These are phyloP conservation scores for Astrocystis sublimbata DNA, from an alignment of 495 filamentous ascomycete species.

Conservation along the genomic window DNA sequence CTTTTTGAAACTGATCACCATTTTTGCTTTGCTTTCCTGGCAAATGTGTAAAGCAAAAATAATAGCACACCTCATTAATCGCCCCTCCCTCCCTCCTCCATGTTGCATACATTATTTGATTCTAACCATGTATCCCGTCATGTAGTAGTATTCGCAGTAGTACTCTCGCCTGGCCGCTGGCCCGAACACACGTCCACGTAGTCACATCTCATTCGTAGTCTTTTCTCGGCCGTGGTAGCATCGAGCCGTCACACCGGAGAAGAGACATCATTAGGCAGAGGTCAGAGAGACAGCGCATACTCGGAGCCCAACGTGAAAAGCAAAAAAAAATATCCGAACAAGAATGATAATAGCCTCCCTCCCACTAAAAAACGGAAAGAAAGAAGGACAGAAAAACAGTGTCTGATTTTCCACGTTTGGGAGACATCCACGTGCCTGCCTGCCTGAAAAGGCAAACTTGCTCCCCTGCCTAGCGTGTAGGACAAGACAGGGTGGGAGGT, in stretches of 20 bases:
- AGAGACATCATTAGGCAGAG: slow-evolving; percentile 4
- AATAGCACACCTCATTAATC: slow-evolving; percentile 26
- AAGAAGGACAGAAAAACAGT: no score
- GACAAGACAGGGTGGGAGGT: slow-evolving; percentile 1
- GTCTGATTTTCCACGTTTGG: not conserved
- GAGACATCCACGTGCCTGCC: not conserved
- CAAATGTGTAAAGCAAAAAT: slow-evolving; percentile 12
- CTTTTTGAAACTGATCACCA: not conserved
- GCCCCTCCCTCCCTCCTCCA: no score
- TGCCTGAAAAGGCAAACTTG: not conserved
- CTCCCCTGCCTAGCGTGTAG: not conserved
- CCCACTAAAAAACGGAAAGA: not conserved
- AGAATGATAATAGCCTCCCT: slow-evolving; percentile 1
- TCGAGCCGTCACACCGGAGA: not conserved
- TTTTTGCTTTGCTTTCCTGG: not conserved
- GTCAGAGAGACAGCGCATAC: slow-evolving; percentile 8
- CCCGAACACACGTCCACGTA: slow-evolving; percentile 3
- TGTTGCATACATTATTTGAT: slow-evolving; percentile 21
- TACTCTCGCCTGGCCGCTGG: not conserved
- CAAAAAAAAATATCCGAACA: not conserved
- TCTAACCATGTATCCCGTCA: slow-evolving; percentile 9
- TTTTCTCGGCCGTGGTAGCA: not conserved
- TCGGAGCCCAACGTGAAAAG: slow-evolving; percentile 8
- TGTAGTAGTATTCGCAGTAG: no score
- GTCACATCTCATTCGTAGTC: slow-evolving; percentile 12